phyloP scores from a whole-genome alignment of 768 basidiomycete species.

The Lactifluus rugatus region DNA sequence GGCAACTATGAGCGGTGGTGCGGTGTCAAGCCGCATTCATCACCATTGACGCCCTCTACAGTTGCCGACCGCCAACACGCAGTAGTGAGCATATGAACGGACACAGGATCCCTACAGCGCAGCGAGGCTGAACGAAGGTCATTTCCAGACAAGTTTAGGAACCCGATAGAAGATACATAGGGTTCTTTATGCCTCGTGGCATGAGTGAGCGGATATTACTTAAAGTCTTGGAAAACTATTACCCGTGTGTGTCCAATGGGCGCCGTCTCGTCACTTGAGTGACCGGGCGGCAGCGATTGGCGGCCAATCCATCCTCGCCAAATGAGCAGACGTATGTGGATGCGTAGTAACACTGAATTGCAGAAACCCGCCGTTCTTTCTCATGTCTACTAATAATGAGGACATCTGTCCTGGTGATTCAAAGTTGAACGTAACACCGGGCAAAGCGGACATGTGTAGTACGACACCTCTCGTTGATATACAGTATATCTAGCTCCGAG shows the following conservation, averaged over 20 bases:
- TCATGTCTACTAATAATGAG: background rate
- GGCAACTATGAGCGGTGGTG: too few relatives aligned
- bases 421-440: background rate
- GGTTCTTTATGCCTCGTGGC: background rate
- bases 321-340: background rate
- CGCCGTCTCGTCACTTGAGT: background rate
- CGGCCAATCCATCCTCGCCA: background rate
- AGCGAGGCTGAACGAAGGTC: background rate
- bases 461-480: background rate
- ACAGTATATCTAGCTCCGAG: background rate
- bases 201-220: conserved; percentile 1
- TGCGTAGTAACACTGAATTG: background rate
- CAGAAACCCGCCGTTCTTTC: background rate
- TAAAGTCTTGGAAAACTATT: background rate
- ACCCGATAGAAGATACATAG: background rate
- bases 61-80: background rate
- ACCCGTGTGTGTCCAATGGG: background rate
- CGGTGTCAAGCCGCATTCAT: too few relatives aligned
- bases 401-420: background rate
- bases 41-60: background rate
- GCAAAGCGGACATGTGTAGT: background rate
- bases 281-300: background rate
- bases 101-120: background rate
- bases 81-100: background rate
- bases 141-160: background rate